A percentile compares a stretch with the other conserved stretches of the same genome.
phyloP scores from a whole-genome alignment of 805 yeast species.

The Tetrapisispora arboricola region DNA sequence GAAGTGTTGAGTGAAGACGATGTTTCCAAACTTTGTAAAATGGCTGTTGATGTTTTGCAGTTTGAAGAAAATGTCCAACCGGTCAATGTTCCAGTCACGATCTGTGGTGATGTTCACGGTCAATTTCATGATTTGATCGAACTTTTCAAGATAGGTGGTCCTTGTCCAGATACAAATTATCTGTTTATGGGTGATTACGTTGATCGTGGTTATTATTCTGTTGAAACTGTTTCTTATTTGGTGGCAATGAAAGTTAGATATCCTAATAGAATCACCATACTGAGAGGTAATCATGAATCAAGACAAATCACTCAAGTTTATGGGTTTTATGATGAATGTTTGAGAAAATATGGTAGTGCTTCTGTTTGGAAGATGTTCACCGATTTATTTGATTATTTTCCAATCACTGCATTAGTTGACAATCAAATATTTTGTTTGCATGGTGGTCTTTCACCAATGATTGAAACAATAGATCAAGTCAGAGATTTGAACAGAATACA shows the following conservation, averaged over 20 bases:
- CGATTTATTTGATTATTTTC: constrained; percentile 85
- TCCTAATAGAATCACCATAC: constrained; percentile 82
- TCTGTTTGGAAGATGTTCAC: constrained; percentile 90
- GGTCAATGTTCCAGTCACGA: constrained; percentile 89
- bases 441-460: constrained; percentile 92
- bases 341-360: constrained; percentile 86
- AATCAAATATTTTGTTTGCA: constrained; percentile 85
- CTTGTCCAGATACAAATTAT: constrained; percentile 85
- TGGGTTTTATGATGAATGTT: constrained; percentile 92
- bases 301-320: constrained; percentile 94
- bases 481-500: constrained; percentile 84
- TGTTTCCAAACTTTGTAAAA: constrained; percentile 68
- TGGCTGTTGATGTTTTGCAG: constrained; percentile 87
- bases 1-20: constrained; percentile 74
- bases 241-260: constrained; percentile 89
- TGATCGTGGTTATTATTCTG: constrained; percentile 72
- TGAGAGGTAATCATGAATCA: constrained; percentile 92
- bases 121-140: constrained; percentile 94
- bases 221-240: constrained; percentile 79
- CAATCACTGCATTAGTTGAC: constrained; percentile 87
- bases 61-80: constrained; percentile 93
- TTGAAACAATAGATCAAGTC: constrained; percentile 86
- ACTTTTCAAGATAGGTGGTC: constrained; percentile 86
- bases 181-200: constrained; percentile 89
- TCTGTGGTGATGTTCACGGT: constrained; percentile 96